phyloP scores from a whole-genome alignment of 116 monocot genomes.

The Cymodocea nodosa region DNA sequence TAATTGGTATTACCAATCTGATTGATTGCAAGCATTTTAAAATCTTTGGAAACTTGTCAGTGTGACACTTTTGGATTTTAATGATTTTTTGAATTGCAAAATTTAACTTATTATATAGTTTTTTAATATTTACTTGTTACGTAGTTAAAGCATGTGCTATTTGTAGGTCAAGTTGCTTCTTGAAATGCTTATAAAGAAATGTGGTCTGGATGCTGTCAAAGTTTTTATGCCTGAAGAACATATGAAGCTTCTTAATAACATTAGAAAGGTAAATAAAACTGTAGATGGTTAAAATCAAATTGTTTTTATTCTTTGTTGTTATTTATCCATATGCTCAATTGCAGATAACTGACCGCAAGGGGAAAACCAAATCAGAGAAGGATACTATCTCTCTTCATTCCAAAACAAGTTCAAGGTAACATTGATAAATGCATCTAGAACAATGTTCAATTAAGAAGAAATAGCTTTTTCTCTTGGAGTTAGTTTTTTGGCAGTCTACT shows the following conservation, averaged over 20 bases:
- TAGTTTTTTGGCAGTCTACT: no score
- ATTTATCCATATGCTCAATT: slow-evolving; percentile 1
- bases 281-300: not conserved
- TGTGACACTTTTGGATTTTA: no score
- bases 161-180: slow-evolving; percentile 67
- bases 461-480: no score
- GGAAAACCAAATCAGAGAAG: slow-evolving; percentile 53
- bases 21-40: no score
- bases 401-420: slow-evolving; percentile 73
- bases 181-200: slow-evolving; percentile 92
- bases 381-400: slow-evolving; percentile 47
- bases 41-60: no score
- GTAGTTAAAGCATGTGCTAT: not conserved
- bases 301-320: not conserved
- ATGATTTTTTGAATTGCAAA: no score
- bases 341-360: slow-evolving; percentile 67
- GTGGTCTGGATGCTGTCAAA: slow-evolving; percentile 93
- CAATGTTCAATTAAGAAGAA: no score
- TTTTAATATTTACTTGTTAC: not conserved
- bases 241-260: slow-evolving; percentile 85
- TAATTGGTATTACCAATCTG: no score
- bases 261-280: slow-evolving; percentile 55
- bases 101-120: no score
- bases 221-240: slow-evolving; percentile 94
- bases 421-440: not conserved